A percentile compares a stretch with the other conserved stretches of the same genome.
Evolutionary conservation across 331 rosid species (phyloP).

Genomic region (Stylosanthes scabra): DNA sequence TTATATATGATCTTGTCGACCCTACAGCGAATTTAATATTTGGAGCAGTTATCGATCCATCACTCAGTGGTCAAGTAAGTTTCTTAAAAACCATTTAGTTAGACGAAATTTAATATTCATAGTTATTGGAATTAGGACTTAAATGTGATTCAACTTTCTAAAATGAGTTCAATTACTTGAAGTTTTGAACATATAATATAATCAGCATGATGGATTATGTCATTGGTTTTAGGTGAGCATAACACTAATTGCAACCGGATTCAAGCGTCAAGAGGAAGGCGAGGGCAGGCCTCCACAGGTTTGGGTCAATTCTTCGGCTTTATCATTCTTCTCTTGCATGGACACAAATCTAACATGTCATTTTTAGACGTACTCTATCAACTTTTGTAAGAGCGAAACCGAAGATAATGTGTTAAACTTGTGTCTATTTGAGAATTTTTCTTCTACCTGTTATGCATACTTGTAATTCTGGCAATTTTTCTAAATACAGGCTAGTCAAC

Average conservation of each 20-base stretch:
- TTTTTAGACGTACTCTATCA: too few species aligned
- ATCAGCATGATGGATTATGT: constrained; percentile 5
- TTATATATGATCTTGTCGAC: constrained; percentile 91
- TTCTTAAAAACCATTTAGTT: not conserved
- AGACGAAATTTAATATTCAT: too few species aligned
- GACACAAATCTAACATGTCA: too few species aligned
- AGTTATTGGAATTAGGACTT: constrained; percentile 3
- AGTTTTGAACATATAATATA: not conserved
- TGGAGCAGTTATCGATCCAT: constrained; percentile 93
- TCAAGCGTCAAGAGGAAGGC: constrained; percentile 90
- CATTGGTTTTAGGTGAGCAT: constrained; percentile 72
- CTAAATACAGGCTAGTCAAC: constrained; percentile 58
- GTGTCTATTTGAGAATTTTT: too few species aligned
- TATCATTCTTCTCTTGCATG: not conserved
- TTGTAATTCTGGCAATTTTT: constrained; percentile 27
- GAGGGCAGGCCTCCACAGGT: constrained; percentile 81
- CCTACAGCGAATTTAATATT: constrained; percentile 88
- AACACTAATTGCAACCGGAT: constrained; percentile 91
- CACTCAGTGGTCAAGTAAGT: constrained; percentile 87
- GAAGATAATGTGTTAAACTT: too few species aligned
- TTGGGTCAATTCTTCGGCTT: constrained; percentile 11
- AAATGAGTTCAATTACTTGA: constrained; percentile 6
- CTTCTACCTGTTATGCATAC: not conserved
- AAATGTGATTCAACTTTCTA: constrained; percentile 1
- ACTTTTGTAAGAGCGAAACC: too few species aligned